Percentiles rank a stretch among this genome's conserved stretches.
Evolutionary conservation across 306 rosid genomes (phyloP).

Genomic region (Trifolium pratense): DNA sequence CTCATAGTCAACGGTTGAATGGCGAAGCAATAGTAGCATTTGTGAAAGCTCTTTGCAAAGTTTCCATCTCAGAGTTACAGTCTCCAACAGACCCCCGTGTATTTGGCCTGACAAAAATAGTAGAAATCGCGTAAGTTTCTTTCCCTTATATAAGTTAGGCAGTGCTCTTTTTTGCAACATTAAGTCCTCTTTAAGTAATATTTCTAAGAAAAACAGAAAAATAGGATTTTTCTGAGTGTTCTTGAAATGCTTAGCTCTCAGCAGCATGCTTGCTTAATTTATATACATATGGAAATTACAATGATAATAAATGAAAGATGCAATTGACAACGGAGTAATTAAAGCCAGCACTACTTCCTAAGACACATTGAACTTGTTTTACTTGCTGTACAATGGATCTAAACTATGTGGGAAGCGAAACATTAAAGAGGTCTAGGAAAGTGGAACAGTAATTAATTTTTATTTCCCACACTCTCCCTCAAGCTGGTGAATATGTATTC

Average conservation of each 20-base stretch:
- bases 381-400: not conserved
- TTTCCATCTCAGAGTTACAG: conserved; percentile 91
- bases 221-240: not conserved
- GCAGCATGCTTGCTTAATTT: conserved; percentile 1
- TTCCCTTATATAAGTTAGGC: conserved; percentile 24
- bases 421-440: no score
- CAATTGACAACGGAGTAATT: not conserved
- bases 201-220: no score
- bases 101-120: conserved; percentile 96
- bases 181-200: no score
- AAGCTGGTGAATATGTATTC: not conserved
- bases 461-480: not conserved
- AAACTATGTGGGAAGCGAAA: no score
- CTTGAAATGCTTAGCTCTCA: not conserved
- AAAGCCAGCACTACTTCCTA: not conserved
- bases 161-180: conserved; percentile 35
- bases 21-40: conserved; percentile 98
- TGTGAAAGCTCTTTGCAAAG: conserved; percentile 95
- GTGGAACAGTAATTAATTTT: not conserved
- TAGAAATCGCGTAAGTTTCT: conserved; percentile 91
- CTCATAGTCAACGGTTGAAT: conserved; percentile 97
- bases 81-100: conserved; percentile 99
- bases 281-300: not conserved
- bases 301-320: not conserved
- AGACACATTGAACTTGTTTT: not conserved